Percentiles rank a stretch among this genome's conserved stretches.
Evolutionary conservation across 495 filamentous ascomycete species (phyloP).

Genomic region (Podospora pseudopauciseta): DNA sequence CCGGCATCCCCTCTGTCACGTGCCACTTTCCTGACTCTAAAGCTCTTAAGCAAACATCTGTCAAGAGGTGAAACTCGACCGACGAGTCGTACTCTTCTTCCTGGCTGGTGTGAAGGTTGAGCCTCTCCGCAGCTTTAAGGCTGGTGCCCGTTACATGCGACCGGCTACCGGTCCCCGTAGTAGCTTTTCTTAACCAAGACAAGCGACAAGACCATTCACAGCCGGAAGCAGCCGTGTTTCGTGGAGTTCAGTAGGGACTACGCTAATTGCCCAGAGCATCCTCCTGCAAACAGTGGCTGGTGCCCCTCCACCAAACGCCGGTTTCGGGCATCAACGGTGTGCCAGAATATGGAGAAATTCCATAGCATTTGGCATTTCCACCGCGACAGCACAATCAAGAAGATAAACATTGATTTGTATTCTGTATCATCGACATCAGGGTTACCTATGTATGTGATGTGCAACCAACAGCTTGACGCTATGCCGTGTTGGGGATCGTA

Average conservation of each 20-base stretch:
- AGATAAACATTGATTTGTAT: neutral
- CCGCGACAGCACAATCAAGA: neutral
- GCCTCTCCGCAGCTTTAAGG: neutral
- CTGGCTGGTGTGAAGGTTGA: neutral
- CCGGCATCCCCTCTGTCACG: neutral
- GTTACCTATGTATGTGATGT: neutral
- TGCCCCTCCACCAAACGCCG: neutral
- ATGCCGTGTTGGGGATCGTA: slow-evolving; percentile 4
- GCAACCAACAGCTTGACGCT: neutral
- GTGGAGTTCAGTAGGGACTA: too few relatives aligned
- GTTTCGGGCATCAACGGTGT: neutral
- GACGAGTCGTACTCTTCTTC: neutral
- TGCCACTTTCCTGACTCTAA: neutral
- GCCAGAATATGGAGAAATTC: neutral
- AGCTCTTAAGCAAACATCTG: neutral
- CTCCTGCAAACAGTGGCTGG: neutral
- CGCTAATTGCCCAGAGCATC: neutral
- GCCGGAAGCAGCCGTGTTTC: neutral
- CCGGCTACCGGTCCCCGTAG: neutral
- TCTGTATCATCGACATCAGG: too few relatives aligned
- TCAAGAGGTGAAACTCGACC: neutral
- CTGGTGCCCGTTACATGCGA: neutral
- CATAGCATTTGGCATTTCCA: neutral
- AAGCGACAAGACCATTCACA: neutral
- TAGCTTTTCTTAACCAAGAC: neutral